Evolutionary conservation across 352 stramenopile species (phyloP), one percentile per base, ranked within the genome.

Genomic region (Globisporangium alternatum): DNA sequence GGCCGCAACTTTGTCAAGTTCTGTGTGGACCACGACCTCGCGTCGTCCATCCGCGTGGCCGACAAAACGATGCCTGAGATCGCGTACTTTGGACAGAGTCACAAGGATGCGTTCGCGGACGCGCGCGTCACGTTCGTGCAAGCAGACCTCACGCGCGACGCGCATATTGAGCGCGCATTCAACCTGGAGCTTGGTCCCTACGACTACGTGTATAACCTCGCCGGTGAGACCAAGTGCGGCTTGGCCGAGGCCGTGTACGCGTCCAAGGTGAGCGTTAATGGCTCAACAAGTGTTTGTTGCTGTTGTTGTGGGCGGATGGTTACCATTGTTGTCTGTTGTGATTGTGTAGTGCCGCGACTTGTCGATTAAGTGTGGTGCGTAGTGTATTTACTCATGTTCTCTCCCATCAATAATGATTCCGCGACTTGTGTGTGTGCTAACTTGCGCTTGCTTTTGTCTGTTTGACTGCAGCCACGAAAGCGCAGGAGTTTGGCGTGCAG

Each of bases 61-160:
- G 88, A 96, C 75, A 96, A 96, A 72, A 90, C 86, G 21, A 89
- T 93, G 80, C 82, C 84, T 45, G 86, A 90, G 71, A 96, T 94
- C 70, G 88, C 88, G 37, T 96, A 96, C 75, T 93, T 95, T 59
- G 88, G 79, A 44, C 61, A 75, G 17, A 58, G 62, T 47, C 80
- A 93, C 75, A 89, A 89, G 60, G 69, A 77, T 13, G 84, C 83
- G 17, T 95, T 96, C 51, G 72, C 71, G 2, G 81, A 92, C 57
- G 54, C 70, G 21, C 80, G 83, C 30, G 88, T 96, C 44, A 79
- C 77, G 37, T 96, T 91, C 51, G 81, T 93, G 10, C 88, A 96
- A 61, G 85, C 84, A 0, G 88, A 96, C 65, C 60, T 96, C 30
- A 93, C 88, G 28, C 81, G 85, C 35, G 85, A 94, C 45, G 78